phyloP scores from a whole-genome alignment of 345 rosid genomes.

The Euphorbia peplus region DNA sequence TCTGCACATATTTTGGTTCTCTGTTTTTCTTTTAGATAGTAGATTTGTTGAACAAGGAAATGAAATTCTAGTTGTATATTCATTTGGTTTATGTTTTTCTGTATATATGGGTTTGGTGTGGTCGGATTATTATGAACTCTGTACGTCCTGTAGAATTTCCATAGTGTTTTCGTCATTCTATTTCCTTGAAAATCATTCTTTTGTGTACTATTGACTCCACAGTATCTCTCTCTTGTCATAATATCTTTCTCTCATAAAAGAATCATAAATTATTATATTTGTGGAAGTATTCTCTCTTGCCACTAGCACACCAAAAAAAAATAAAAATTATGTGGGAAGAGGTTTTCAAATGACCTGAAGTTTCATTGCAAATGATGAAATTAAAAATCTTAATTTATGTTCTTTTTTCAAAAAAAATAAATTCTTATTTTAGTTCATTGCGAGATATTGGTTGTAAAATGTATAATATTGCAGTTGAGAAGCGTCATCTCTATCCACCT shows the following conservation, averaged over 20 bases:
- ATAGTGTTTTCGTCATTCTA: neutral
- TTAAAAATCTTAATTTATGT: neutral
- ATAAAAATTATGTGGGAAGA: too few relatives aligned
- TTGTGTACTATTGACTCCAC: neutral
- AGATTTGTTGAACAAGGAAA: neutral
- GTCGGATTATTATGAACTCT: neutral
- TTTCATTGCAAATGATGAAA: neutral
- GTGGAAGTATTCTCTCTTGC: neutral
- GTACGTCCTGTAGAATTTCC: neutral
- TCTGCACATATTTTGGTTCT: constrained; percentile 6
- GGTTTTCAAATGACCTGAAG: neutral
- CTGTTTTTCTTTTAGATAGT: neutral
- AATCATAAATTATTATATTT: neutral
- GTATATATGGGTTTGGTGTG: neutral
- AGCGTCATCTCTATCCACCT: constrained; percentile 63
- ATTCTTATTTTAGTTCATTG: neutral
- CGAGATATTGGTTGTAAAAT: constrained; percentile 16
- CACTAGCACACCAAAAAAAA: neutral
- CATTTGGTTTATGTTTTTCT: neutral
- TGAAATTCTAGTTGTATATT: neutral
- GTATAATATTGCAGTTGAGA: constrained; percentile 66
- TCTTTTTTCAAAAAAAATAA: too few relatives aligned
- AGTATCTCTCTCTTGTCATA: neutral
- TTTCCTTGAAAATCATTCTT: neutral
- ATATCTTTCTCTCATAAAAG: neutral